These are phyloP conservation scores for Volvariella surrecta DNA, from an alignment of 1,284 basidiomycete species.

Conservation along the genomic window DNA sequence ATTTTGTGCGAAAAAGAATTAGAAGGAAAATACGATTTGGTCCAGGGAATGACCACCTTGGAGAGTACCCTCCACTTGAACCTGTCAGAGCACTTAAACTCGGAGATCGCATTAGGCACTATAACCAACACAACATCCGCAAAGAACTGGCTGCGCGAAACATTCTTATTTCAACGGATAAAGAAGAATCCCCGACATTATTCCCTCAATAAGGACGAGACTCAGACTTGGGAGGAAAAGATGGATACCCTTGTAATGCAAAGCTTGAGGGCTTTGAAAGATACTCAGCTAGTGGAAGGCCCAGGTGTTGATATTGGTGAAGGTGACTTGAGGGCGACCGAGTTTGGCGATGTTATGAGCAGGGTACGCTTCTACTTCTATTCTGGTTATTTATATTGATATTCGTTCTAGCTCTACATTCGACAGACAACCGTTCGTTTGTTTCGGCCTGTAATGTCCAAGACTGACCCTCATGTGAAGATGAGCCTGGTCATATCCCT, in stretches of 20 bases:
- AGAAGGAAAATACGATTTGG: slow-evolving; percentile 64
- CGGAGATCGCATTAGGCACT: slow-evolving; percentile 82
- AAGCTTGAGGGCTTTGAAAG: slow-evolving; percentile 50
- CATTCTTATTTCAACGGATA: slow-evolving; percentile 81
- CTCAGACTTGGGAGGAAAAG: slow-evolving; percentile 58
- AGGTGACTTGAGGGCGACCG: slow-evolving; percentile 46
- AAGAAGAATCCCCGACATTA: slow-evolving; percentile 79
- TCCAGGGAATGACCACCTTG: slow-evolving; percentile 61
- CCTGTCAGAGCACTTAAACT: slow-evolving; percentile 86
- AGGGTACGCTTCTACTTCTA: slow-evolving; percentile 38
- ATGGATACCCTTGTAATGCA: slow-evolving; percentile 66
- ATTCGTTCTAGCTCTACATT: slow-evolving; percentile 51
- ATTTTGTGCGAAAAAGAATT: slow-evolving; percentile 75
- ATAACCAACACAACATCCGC: slow-evolving; percentile 64
- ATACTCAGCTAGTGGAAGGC: slow-evolving; percentile 50
- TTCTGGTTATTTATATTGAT: slow-evolving; percentile 3
- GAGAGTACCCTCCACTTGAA: slow-evolving; percentile 83
- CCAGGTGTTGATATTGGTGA: slow-evolving; percentile 19
- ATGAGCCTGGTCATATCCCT: slow-evolving; percentile 62
- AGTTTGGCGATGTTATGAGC: slow-evolving; percentile 81
- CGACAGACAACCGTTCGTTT: slow-evolving; percentile 52
- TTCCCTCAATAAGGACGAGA: slow-evolving; percentile 46
- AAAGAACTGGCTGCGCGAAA: slow-evolving; percentile 70
- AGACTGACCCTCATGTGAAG: slow-evolving; percentile 27
- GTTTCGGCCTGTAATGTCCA: slow-evolving; percentile 1